A percentile compares a stretch with the other conserved stretches of the same genome.
Conservation (phyloP, 306 rosid species). For the Heteromeles arbutifolia region DNA sequence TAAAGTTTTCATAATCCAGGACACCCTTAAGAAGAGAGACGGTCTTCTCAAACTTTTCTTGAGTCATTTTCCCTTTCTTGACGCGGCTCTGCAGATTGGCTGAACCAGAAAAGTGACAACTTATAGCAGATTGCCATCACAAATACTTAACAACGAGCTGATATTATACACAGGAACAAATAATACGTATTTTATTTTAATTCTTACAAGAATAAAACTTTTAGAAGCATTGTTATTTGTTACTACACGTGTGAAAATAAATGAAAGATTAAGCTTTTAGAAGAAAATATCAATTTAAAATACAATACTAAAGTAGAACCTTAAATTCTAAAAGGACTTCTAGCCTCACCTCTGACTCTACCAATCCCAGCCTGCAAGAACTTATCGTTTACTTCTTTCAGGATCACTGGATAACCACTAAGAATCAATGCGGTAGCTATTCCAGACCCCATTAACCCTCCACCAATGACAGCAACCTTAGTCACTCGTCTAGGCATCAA, state of each 20-base stretch:
- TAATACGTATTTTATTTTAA: neutral
- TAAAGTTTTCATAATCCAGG: constrained; percentile 66
- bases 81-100: constrained; percentile 85
- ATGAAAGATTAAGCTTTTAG: neutral
- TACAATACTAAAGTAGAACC: constrained; percentile 15
- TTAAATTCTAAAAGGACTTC: neutral
- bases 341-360: constrained; percentile 77
- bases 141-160: neutral
- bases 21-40: constrained; percentile 70
- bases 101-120: constrained; percentile 23
- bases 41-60: constrained; percentile 64
- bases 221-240: neutral
- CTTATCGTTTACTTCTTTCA: constrained; percentile 85
- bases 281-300: neutral
- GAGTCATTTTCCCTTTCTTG: constrained; percentile 73
- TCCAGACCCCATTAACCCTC: constrained; percentile 99
- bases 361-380: constrained; percentile 81
- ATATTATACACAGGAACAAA: neutral
- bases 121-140: neutral
- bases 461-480: constrained; percentile 89
- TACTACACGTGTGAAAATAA: neutral
- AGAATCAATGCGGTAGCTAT: constrained; percentile 81
- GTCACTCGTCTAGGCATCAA: constrained; percentile 66
- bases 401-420: constrained; percentile 66
- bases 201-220: neutral